Evolutionary conservation across 768 basidiomycete genomes (phyloP), one percentile per base, ranked within the genome.

Genomic region (Lentinula sp.): DNA sequence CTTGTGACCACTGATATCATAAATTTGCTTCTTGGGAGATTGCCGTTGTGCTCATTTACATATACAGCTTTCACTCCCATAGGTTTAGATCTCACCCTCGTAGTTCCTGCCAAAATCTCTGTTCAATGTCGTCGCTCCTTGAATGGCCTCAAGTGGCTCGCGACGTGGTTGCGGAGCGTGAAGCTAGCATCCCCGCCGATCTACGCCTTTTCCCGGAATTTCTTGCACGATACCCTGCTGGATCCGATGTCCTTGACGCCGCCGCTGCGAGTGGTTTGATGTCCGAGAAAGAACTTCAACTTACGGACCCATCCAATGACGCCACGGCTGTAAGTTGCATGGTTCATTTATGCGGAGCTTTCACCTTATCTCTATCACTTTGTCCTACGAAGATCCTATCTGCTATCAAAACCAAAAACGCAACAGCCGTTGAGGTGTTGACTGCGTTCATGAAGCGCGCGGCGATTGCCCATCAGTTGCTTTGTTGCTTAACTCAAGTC

Each of bases 391-490:
- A 57, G 67, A 63, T 68, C n/a, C 59, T 68, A 16, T 50, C 65
- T 46, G 62, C 63, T 6, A 71, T 78, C 46, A 69, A 69, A 6
- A 61, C 57, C 4, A 70, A 72, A 9, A 43, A 70, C 56, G 68
- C 73, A 32, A 72, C 75, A 0, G 73, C 78, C 1, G 77, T 80
- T 5, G 71, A 73, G 16, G 76, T 77, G 23, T 71, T 74, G 5
- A 68, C 66, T 13, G 80, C 81, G 1, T 82, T 78, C 61, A 75
- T 68, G 57, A 81, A 81, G 67, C 71, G 83, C n/a, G 81, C 83
- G 9, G 75, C 76, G 15, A 75, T 84, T 54, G 82, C 81, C 4
- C 81, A 84, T 45, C 81, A 81, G 61, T 64, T 83, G 32, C 65
- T 69, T 3, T 64, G 66, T 48, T 80, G 76, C 61, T 58, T 80